Percentiles rank a stretch among this genome's conserved stretches.
phyloP scores from a whole-genome alignment of 805 yeast genomes.

The Groenewaldozyma tartarivorans region DNA sequence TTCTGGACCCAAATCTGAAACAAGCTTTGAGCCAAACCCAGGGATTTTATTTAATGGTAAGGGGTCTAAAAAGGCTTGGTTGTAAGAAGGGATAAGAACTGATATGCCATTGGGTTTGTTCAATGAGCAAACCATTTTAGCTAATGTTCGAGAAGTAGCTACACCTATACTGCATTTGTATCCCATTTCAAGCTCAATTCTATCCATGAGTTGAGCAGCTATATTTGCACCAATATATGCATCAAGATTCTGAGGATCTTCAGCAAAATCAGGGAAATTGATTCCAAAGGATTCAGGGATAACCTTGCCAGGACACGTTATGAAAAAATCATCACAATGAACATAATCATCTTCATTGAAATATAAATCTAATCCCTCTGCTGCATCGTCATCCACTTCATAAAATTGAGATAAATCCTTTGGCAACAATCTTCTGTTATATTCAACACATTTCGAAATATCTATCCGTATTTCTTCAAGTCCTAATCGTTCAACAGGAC shows the following conservation, averaged over 20 bases:
- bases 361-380: conserved; percentile 8
- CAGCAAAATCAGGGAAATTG: conserved; percentile 2
- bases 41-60: conserved; percentile 17
- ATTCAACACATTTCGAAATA: conserved; percentile 14
- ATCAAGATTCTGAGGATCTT: conserved; percentile 2
- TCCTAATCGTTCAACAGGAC: conserved; percentile 25
- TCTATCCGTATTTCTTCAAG: conserved; percentile 27
- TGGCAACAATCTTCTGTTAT: conserved; percentile 7
- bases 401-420: conserved; percentile 4
- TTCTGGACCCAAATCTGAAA: neutral
- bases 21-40: conserved; percentile 21
- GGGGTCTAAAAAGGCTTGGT: conserved; percentile 16
- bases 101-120: conserved; percentile 26
- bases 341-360: neutral
- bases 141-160: conserved; percentile 19
- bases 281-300: conserved; percentile 11
- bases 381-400: conserved; percentile 14
- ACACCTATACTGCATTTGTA: conserved; percentile 26
- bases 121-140: conserved; percentile 23
- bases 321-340: conserved; percentile 20
- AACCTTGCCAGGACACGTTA: conserved; percentile 18
- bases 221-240: conserved; percentile 23
- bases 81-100: conserved; percentile 18
- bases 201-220: conserved; percentile 20
- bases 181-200: conserved; percentile 18